phyloP scores from a whole-genome alignment of 768 basidiomycete genomes.

The Trametes cubensis region DNA sequence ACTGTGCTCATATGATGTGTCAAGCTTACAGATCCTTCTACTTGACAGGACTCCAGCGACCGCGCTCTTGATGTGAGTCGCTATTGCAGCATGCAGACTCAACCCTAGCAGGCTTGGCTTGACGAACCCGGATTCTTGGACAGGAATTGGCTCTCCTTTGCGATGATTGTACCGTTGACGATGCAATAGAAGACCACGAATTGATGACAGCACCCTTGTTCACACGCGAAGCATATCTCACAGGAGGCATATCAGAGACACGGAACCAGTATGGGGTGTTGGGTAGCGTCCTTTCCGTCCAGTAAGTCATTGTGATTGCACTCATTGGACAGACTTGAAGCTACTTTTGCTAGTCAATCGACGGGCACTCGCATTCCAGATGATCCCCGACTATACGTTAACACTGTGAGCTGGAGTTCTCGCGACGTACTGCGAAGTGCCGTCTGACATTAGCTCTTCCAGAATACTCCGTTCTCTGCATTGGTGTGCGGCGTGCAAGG shows the following conservation, averaged over 20 bases:
- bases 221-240: slow-evolving; percentile 33
- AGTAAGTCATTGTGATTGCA: not conserved
- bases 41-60: not conserved
- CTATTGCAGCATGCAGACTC: too few relatives aligned
- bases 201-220: slow-evolving; percentile 34
- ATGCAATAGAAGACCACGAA: slow-evolving; percentile 27
- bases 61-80: not conserved
- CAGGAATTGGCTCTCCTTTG: slow-evolving; percentile 1
- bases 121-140: too few relatives aligned
- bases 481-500: slow-evolving; percentile 80
- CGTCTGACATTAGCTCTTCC: not conserved
- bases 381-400: slow-evolving; percentile 64
- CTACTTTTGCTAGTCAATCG: not conserved
- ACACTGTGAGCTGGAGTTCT: slow-evolving; percentile 49
- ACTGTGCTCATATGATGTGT: too few relatives aligned
- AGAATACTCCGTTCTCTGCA: slow-evolving; percentile 78
- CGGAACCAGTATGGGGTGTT: slow-evolving; percentile 64
- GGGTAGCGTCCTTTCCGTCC: slow-evolving; percentile 36
- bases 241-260: slow-evolving; percentile 27
- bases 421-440: not conserved
- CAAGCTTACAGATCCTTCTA: too few relatives aligned
- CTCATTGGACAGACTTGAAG: not conserved
- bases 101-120: too few relatives aligned
- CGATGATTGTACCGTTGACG: not conserved
- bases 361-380: slow-evolving; percentile 36